A percentile compares a stretch with the other conserved stretches of the same genome.
Evolutionary conservation across 2,329 filamentous ascomycete genomes (phyloP).

Genomic region (Ophiognomonia clavigignenti-juglandacearum): DNA sequence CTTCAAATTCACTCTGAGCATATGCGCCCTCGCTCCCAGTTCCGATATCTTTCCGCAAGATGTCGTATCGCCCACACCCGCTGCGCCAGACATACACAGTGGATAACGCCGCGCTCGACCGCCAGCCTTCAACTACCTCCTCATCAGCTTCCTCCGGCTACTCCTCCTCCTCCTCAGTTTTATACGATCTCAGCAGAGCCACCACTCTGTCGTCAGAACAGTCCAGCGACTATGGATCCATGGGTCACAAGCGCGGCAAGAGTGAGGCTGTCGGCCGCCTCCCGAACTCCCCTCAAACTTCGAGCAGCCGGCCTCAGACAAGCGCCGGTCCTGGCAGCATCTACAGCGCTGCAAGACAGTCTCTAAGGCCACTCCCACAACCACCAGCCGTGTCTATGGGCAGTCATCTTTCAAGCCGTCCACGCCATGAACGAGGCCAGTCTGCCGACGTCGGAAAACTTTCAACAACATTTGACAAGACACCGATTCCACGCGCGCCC

Average conservation of each 20-base stretch:
- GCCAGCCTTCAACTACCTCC: conserved; percentile 66
- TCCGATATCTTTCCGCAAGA: conserved; percentile 23
- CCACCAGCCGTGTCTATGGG: conserved; percentile 45
- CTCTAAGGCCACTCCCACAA: conserved; percentile 69
- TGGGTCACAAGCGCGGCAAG: conserved; percentile 66
- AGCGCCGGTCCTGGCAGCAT: conserved; percentile 58
- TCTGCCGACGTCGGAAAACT: not conserved
- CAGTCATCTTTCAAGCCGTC: conserved; percentile 22
- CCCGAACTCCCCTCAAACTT: conserved; percentile 41
- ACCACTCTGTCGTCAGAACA: conserved; percentile 69
- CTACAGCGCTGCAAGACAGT: conserved; percentile 70
- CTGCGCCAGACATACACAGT: conserved; percentile 52
- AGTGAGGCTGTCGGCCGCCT: conserved; percentile 60
- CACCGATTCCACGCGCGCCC: no score
- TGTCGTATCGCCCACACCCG: conserved; percentile 54
- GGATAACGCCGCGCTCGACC: conserved; percentile 42
- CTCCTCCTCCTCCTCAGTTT: conserved; percentile 50
- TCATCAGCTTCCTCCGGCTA: conserved; percentile 68
- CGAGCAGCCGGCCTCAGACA: conserved; percentile 30
- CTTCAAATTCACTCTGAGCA: conserved; percentile 5
- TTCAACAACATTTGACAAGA: no score
- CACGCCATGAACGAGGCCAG: conserved; percentile 22
- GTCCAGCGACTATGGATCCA: conserved; percentile 53
- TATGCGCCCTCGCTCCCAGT: conserved; percentile 10
- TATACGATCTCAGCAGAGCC: conserved; percentile 53